Percentiles rank a stretch among this genome's conserved stretches.
Conservation (phyloP, 257 asterid genomes). For the Thymus quinquecostatus region DNA sequence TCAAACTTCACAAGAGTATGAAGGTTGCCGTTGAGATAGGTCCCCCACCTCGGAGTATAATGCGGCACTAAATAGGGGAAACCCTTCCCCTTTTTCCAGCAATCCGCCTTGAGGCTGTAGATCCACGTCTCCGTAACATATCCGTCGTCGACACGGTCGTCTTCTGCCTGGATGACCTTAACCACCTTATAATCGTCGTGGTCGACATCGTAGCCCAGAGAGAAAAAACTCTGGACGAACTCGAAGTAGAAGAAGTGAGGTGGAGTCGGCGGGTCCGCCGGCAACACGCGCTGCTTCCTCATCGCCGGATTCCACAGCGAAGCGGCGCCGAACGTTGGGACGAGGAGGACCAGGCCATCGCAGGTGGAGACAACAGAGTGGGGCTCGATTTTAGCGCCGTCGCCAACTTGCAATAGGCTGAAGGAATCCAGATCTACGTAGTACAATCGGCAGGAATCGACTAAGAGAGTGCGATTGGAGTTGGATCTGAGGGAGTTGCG, state of each 20-base stretch:
- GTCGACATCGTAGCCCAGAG: conserved; percentile 40
- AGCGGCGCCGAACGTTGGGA: neutral
- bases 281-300: conserved; percentile 9
- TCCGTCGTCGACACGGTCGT: neutral
- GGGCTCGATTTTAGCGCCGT: neutral
- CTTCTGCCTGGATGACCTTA: conserved; percentile 30
- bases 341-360: conserved; percentile 25
- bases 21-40: conserved; percentile 37
- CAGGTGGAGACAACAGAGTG: neutral
- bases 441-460: neutral
- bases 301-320: conserved; percentile 26
- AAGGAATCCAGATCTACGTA: conserved; percentile 28
- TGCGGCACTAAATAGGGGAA: conserved; percentile 33
- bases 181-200: conserved; percentile 48
- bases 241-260: neutral
- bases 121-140: conserved; percentile 31
- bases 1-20: conserved; percentile 31
- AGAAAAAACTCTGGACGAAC: conserved; percentile 8
- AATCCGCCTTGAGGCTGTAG: conserved; percentile 43
- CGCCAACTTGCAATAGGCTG: conserved; percentile 12
- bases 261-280: neutral
- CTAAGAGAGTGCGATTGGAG: conserved; percentile 6
- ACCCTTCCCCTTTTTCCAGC: conserved; percentile 39
- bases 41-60: conserved; percentile 31
- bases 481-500: conserved; percentile 11